Evolutionary conservation across 495 filamentous ascomycete species (phyloP).

Genomic region (Aspergillus coremiiformis): DNA sequence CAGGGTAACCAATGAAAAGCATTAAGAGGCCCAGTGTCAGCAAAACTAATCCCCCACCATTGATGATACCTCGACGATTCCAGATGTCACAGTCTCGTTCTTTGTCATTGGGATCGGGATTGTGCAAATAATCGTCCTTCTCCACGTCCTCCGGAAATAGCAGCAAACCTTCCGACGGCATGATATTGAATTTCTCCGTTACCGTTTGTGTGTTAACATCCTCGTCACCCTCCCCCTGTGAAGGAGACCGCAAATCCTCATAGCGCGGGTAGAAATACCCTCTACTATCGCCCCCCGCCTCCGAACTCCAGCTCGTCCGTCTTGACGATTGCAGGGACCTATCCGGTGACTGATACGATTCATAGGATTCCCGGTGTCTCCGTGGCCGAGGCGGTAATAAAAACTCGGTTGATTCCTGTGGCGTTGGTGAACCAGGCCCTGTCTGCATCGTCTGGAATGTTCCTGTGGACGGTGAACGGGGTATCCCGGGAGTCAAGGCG

Average conservation of each 20-base stretch:
- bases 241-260: slow-evolving; percentile 53
- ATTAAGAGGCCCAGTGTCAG: slow-evolving; percentile 56
- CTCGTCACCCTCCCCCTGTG: slow-evolving; percentile 56
- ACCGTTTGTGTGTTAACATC: slow-evolving; percentile 70
- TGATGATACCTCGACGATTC: slow-evolving; percentile 56
- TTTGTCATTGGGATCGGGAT: slow-evolving; percentile 59
- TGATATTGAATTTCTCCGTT: slow-evolving; percentile 70
- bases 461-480: slow-evolving; percentile 9
- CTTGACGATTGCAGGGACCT: slow-evolving; percentile 39
- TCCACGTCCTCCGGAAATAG: slow-evolving; percentile 71
- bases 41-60: slow-evolving; percentile 57
- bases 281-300: slow-evolving; percentile 47
- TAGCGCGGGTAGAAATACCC: slow-evolving; percentile 33
- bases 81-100: slow-evolving; percentile 63
- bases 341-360: slow-evolving; percentile 37
- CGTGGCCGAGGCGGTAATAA: slow-evolving; percentile 50
- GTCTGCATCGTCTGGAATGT: slow-evolving; percentile 14
- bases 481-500: slow-evolving; percentile 12
- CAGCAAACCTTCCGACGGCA: slow-evolving; percentile 61
- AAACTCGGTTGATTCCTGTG: slow-evolving; percentile 50
- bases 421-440: slow-evolving; percentile 14
- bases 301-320: slow-evolving; percentile 57
- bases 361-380: slow-evolving; percentile 38
- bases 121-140: slow-evolving; percentile 71
- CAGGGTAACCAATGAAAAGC: slow-evolving; percentile 67